Evolutionary conservation across 441 rosid genomes (phyloP).

Genomic region (Manihot esculenta): DNA sequence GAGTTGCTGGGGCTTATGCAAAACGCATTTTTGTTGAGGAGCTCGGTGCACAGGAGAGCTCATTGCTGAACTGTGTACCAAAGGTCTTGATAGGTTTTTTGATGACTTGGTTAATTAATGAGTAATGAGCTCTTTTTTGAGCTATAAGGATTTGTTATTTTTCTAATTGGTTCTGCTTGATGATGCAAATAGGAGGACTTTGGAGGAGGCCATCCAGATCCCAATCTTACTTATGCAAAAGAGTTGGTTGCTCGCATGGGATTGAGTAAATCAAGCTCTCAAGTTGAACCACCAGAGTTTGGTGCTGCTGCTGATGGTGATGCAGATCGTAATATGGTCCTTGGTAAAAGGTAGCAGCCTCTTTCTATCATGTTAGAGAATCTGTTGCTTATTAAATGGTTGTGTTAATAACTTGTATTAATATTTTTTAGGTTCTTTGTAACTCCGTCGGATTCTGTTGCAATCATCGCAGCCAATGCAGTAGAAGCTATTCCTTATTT

Average conservation of each 20-base stretch:
- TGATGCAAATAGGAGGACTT: conserved; percentile 76
- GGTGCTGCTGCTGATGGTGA: conserved; percentile 99
- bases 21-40: conserved; percentile 90
- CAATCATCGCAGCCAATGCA: conserved; percentile 97
- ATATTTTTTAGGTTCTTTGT: conserved; percentile 75
- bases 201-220: conserved; percentile 99
- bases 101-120: conserved; percentile 1
- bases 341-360: conserved; percentile 76
- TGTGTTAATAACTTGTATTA: conserved; percentile 16
- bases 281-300: conserved; percentile 80
- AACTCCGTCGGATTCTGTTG: conserved; percentile 97
- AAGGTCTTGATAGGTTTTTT: conserved; percentile 51
- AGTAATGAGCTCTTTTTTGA: conserved; percentile 9
- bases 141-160: neutral
- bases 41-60: conserved; percentile 82
- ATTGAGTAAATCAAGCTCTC: conserved; percentile 65
- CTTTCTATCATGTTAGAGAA: conserved; percentile 6
- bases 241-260: conserved; percentile 97
- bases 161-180: conserved; percentile 12
- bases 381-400: conserved; percentile 4
- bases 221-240: conserved; percentile 96
- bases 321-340: conserved; percentile 99
- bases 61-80: conserved; percentile 83
- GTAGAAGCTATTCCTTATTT: conserved; percentile 87
- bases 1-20: conserved; percentile 98